phyloP scores from a whole-genome alignment of 805 yeast genomes.

The Yarrowia alimentaria region DNA sequence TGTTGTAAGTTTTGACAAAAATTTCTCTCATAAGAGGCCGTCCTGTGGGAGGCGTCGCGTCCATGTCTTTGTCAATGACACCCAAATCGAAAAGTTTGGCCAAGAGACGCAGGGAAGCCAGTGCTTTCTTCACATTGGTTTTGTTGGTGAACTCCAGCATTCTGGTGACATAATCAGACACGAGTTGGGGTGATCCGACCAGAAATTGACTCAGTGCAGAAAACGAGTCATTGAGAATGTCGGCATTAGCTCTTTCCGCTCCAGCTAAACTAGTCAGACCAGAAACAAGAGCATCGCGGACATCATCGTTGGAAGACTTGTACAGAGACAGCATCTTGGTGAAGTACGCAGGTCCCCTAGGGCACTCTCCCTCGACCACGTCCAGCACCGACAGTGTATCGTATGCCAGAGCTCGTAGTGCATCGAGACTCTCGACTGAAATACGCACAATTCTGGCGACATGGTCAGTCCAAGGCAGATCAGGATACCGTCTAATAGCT shows the following conservation, averaged over 20 bases:
- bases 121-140: not conserved
- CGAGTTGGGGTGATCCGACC: not conserved
- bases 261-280: constrained; percentile 18
- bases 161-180: constrained; percentile 2
- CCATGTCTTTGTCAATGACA: constrained; percentile 45
- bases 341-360: not conserved
- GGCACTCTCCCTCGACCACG: not conserved
- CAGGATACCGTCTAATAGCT: constrained; percentile 38
- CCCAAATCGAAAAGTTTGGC: constrained; percentile 4
- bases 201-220: constrained; percentile 2
- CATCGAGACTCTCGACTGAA: constrained; percentile 13
- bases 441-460: constrained; percentile 26
- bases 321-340: constrained; percentile 3
- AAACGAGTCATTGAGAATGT: constrained; percentile 2
- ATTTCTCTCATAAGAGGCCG: constrained; percentile 44
- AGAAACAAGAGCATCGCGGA: not conserved
- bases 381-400: not conserved
- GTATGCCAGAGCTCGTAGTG: constrained; percentile 3
- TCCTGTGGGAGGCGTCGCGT: constrained; percentile 59
- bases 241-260: constrained; percentile 11
- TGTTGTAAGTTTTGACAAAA: constrained; percentile 46
- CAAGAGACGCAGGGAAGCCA: constrained; percentile 5
- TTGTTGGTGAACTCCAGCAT: not conserved
- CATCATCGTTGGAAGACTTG: not conserved
- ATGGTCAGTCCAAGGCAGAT: constrained; percentile 28